Percentiles rank a stretch among this genome's conserved stretches.
These are phyloP conservation scores for Cavenderia fasciculata DNA, from an alignment of 78 protist species.

Conservation along the genomic window DNA sequence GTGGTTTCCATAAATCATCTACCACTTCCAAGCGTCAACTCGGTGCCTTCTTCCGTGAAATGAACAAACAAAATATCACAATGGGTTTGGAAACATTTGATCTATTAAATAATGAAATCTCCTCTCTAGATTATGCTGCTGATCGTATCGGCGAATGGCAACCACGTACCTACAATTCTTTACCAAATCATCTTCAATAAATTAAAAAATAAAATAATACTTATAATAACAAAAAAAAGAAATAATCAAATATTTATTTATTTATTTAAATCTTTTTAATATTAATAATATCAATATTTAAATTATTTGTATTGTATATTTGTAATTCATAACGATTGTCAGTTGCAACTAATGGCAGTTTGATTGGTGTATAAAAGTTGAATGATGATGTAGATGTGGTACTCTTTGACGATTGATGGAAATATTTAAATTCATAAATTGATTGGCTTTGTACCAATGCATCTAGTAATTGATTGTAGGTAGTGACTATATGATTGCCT, in stretches of 20 bases:
- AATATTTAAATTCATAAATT: too few species aligned
- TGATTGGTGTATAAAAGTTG: too few species aligned
- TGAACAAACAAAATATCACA: constrained; percentile 23
- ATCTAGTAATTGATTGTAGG: too few species aligned
- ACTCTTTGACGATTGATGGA: too few species aligned
- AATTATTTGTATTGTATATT: too few species aligned
- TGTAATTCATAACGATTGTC: too few species aligned
- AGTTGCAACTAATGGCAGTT: too few species aligned
- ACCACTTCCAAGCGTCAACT: constrained; percentile 22
- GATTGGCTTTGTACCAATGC: too few species aligned
- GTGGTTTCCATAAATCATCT: constrained; percentile 56
- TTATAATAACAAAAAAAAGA: neutral
- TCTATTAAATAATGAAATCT: constrained; percentile 15
- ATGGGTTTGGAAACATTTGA: constrained; percentile 23
- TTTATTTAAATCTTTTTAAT: too few species aligned
- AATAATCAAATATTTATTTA: neutral
- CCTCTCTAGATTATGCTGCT: constrained; percentile 36
- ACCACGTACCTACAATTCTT: constrained; percentile 13
- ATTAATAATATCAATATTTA: too few species aligned
- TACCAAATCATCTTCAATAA: neutral
- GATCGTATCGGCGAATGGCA: constrained; percentile 26
- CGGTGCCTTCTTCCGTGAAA: constrained; percentile 22
- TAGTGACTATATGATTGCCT: too few species aligned
- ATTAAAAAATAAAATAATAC: neutral
- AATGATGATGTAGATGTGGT: too few species aligned